Percentiles rank a stretch among this genome's conserved stretches.
Conservation (phyloP, 768 basidiomycete species). For the Leccinum disarticulatum region DNA sequence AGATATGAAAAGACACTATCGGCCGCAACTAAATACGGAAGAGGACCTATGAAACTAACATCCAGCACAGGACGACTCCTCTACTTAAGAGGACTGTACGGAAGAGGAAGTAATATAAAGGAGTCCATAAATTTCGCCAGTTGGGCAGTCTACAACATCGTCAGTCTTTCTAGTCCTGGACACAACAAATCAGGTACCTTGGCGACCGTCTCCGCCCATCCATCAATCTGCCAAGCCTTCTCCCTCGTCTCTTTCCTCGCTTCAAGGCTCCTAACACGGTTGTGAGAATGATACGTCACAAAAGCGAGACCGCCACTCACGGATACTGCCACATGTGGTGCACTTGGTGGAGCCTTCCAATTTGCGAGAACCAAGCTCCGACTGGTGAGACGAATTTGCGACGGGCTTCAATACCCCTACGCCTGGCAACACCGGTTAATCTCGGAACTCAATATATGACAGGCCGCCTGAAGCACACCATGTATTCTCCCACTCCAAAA, state of each 20-base stretch:
- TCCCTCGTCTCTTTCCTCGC: constrained; percentile 82
- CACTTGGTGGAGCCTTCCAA: constrained; percentile 82
- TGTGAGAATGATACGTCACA: constrained; percentile 12
- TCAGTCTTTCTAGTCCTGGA: background rate
- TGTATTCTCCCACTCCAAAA: constrained; percentile 93
- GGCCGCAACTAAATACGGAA: background rate
- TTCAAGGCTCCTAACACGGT: constrained; percentile 58
- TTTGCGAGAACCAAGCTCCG: constrained; percentile 91
- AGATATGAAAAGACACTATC: background rate
- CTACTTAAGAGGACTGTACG: constrained; percentile 85
- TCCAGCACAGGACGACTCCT: background rate
- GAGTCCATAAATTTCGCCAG: constrained; percentile 85
- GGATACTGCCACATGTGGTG: constrained; percentile 98
- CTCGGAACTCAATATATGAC: background rate
- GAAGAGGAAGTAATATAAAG: constrained; percentile 74
- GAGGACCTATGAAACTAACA: background rate
- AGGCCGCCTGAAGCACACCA: constrained; percentile 53
- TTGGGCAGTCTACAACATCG: constrained; percentile 73
- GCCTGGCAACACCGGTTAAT: constrained; percentile 48
- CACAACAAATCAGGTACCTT: constrained; percentile 53
- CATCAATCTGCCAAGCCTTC: constrained; percentile 91
- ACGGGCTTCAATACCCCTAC: constrained; percentile 91
- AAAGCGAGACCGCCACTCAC: constrained; percentile 44
- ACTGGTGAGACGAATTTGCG: constrained; percentile 82
- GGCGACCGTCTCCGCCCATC: constrained; percentile 93